These are phyloP conservation scores for Boletus fagicola DNA, from an alignment of 768 basidiomycete genomes.

Conservation along the genomic window DNA sequence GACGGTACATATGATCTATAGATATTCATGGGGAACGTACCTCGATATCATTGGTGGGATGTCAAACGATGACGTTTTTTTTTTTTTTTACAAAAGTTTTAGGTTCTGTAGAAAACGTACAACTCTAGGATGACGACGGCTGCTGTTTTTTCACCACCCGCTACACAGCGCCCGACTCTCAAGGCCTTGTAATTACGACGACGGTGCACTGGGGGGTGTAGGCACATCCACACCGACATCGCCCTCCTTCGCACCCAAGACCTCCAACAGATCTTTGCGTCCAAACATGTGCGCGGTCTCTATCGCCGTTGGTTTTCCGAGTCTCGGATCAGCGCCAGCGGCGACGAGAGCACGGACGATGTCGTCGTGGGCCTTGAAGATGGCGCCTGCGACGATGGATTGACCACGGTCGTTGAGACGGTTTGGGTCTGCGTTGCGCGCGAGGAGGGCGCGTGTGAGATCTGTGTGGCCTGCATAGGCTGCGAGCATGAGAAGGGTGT, in stretches of 20 bases:
- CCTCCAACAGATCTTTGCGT: slow-evolving; percentile 50
- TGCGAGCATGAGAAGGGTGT: slow-evolving; percentile 77
- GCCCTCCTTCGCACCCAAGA: slow-evolving; percentile 58
- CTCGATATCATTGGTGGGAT: neutral
- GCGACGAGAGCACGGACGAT: slow-evolving; percentile 55
- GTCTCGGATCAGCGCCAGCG: slow-evolving; percentile 58
- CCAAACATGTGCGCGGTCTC: slow-evolving; percentile 69
- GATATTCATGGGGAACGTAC: neutral
- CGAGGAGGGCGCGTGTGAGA: slow-evolving; percentile 52
- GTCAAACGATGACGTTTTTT: neutral
- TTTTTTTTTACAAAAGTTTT: neutral
- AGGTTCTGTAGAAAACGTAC: neutral
- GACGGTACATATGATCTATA: neutral
- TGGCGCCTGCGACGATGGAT: slow-evolving; percentile 71
- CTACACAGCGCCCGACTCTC: neutral
- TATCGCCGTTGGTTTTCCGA: slow-evolving; percentile 66
- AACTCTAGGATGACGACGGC: neutral
- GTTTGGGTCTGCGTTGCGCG: slow-evolving; percentile 62
- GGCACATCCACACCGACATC: slow-evolving; percentile 41
- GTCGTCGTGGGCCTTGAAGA: slow-evolving; percentile 70
- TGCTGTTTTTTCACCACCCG: neutral
- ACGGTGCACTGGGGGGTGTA: slow-evolving; percentile 19
- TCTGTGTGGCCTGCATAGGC: slow-evolving; percentile 66
- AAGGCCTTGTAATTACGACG: neutral
- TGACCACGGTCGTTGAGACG: slow-evolving; percentile 69